phyloP scores from a whole-genome alignment of 1,284 basidiomycete genomes.

The Hemileia vastatrix region DNA sequence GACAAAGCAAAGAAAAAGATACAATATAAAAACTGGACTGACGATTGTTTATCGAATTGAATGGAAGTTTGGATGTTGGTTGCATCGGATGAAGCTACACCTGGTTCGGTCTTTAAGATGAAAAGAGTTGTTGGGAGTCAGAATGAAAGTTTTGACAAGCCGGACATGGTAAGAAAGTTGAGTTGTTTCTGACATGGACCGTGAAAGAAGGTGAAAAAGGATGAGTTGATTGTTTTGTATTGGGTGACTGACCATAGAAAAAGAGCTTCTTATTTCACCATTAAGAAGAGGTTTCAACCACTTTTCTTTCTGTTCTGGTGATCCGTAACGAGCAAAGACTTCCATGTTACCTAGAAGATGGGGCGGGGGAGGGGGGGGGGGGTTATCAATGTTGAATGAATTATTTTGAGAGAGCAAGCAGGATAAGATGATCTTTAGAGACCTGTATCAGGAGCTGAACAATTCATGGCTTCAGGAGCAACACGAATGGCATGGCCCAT shows the following conservation, averaged over 20 bases:
- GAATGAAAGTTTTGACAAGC: not conserved
- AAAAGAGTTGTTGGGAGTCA: not conserved
- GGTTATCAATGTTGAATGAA: constrained; percentile 3
- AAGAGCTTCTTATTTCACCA: constrained; percentile 85
- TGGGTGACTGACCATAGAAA: constrained; percentile 67
- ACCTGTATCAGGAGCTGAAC: constrained; percentile 88
- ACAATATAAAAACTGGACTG: not conserved
- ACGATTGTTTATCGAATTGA: constrained; percentile 44
- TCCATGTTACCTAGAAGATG: constrained; percentile 50
- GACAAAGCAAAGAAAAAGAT: not conserved
- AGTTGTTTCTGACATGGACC: not conserved
- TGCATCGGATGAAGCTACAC: constrained; percentile 89
- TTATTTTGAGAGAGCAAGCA: not conserved
- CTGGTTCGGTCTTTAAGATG: not conserved
- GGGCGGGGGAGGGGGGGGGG: not conserved
- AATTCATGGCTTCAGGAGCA: constrained; percentile 78
- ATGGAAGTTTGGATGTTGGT: constrained; percentile 90
- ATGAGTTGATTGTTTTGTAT: constrained; percentile 50
- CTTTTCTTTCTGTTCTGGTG: constrained; percentile 74
- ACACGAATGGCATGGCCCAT: constrained; percentile 72
- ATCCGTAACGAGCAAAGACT: constrained; percentile 89
- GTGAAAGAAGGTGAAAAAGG: not conserved
- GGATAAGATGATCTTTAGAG: constrained; percentile 39
- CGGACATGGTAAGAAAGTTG: not conserved
- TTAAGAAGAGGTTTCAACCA: constrained; percentile 82